Conservation (phyloP, 371 early-diverging fungal genomes). For the Umbelopsis sp. region DNA sequence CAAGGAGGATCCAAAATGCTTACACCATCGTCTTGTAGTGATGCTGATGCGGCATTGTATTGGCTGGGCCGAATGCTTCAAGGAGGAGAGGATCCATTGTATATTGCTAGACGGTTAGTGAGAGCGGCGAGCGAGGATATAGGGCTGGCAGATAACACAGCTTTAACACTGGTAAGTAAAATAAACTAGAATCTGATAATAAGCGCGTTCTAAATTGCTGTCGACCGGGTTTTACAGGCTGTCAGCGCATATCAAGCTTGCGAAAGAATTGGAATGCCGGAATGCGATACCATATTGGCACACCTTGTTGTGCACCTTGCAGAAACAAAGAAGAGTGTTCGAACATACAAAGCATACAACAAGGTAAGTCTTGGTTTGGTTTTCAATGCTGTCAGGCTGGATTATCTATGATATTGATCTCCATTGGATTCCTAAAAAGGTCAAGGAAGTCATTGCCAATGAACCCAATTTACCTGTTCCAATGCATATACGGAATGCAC, state of each 20-base stretch:
- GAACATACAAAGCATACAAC: conserved; percentile 77
- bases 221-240: conserved; percentile 45
- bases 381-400: no score
- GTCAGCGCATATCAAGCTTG: conserved; percentile 80
- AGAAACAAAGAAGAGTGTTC: conserved; percentile 80
- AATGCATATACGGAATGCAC: conserved; percentile 85
- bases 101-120: conserved; percentile 74
- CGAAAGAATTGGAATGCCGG: conserved; percentile 90
- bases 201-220: not conserved
- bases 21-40: conserved; percentile 35
- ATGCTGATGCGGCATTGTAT: conserved; percentile 78
- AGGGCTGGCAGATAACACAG: conserved; percentile 82
- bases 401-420: no score
- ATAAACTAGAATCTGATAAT: not conserved
- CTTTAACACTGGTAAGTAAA: conserved; percentile 64
- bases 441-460: conserved; percentile 60
- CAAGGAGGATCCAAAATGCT: not conserved
- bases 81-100: conserved; percentile 90
- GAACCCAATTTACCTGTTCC: conserved; percentile 81
- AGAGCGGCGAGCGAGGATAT: conserved; percentile 89
- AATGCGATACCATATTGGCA: conserved; percentile 84
- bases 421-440: conserved; percentile 25
- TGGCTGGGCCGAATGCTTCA: conserved; percentile 91
- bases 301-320: conserved; percentile 81
- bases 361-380: conserved; percentile 28